Evolutionary conservation across 2,329 filamentous ascomycete genomes (phyloP).

Genomic region (Clonostachys byssicola): DNA sequence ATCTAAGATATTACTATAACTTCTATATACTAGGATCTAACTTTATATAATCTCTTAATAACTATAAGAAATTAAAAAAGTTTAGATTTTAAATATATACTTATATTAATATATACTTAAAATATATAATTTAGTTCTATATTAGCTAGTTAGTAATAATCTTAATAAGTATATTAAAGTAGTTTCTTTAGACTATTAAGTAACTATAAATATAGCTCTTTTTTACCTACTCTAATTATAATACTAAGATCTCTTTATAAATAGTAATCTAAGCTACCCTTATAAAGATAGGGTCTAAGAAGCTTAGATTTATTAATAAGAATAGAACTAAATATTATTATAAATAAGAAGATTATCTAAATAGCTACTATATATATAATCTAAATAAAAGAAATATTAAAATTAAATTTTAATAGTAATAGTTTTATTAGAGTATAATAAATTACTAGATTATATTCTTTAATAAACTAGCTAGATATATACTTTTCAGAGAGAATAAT

Average conservation of each 20-base stretch:
- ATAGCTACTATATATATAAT: neutral
- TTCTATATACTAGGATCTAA: neutral
- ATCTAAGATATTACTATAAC: neutral
- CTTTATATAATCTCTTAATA: conserved; percentile 2
- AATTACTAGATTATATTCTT: neutral
- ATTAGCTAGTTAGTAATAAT: neutral
- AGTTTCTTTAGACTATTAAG: neutral
- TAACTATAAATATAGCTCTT: neutral
- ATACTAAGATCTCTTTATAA: neutral
- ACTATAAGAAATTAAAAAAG: conserved; percentile 1
- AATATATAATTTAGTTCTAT: conserved; percentile 3
- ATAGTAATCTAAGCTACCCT: neutral
- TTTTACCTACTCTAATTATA: neutral
- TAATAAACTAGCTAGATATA: neutral
- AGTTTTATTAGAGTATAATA: neutral
- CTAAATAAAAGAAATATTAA: neutral
- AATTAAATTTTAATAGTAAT: neutral
- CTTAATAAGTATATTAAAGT: neutral
- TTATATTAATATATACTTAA: conserved; percentile 3
- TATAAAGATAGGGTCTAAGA: too few species aligned
- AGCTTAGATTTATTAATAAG: too few species aligned
- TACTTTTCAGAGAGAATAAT: too few species aligned
- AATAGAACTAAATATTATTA: too few species aligned
- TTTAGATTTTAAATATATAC: neutral
- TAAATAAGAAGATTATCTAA: neutral